These are phyloP conservation scores for Ascosphaera aggregata DNA, from an alignment of 2,329 filamentous ascomycete species.

Conservation along the genomic window DNA sequence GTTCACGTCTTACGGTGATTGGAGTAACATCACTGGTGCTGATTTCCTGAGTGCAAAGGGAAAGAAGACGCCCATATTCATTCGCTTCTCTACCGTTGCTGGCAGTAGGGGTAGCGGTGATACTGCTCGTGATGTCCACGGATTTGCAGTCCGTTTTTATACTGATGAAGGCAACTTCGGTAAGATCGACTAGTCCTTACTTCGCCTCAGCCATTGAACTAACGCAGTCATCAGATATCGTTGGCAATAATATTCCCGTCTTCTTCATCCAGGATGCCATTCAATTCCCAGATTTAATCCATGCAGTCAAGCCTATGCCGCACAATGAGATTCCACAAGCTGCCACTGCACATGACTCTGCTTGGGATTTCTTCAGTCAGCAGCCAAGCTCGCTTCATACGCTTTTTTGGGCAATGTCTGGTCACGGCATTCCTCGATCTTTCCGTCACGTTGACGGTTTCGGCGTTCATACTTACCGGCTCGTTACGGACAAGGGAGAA, in stretches of 20 bases:
- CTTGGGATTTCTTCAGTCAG: slow-evolving; percentile 40
- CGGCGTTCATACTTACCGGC: slow-evolving; percentile 43
- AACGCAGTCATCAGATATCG: too few species aligned
- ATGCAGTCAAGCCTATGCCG: slow-evolving; percentile 53
- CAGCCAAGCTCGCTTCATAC: slow-evolving; percentile 41
- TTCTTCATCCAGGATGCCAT: slow-evolving; percentile 54
- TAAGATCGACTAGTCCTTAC: slow-evolving; percentile 32
- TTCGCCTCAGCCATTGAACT: too few species aligned
- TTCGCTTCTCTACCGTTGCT: slow-evolving; percentile 54
- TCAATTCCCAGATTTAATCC: slow-evolving; percentile 52
- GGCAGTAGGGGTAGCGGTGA: slow-evolving; percentile 50
- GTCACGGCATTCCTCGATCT: slow-evolving; percentile 41
- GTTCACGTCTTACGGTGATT: slow-evolving; percentile 44
- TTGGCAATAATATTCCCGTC: slow-evolving; percentile 46
- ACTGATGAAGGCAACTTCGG: slow-evolving; percentile 56
- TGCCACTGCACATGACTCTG: slow-evolving; percentile 49
- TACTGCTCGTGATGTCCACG: slow-evolving; percentile 46
- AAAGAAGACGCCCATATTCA: slow-evolving; percentile 43
- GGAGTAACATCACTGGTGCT: slow-evolving; percentile 43
- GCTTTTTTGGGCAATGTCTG: slow-evolving; percentile 42
- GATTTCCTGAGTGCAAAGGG: slow-evolving; percentile 34
- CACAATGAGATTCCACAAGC: slow-evolving; percentile 45
- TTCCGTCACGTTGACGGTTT: slow-evolving; percentile 46
- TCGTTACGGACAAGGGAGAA: slow-evolving; percentile 11
- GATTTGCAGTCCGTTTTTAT: slow-evolving; percentile 50